phyloP scores from a whole-genome alignment of 2,329 filamentous ascomycete species.

The Alternaria sp. region DNA sequence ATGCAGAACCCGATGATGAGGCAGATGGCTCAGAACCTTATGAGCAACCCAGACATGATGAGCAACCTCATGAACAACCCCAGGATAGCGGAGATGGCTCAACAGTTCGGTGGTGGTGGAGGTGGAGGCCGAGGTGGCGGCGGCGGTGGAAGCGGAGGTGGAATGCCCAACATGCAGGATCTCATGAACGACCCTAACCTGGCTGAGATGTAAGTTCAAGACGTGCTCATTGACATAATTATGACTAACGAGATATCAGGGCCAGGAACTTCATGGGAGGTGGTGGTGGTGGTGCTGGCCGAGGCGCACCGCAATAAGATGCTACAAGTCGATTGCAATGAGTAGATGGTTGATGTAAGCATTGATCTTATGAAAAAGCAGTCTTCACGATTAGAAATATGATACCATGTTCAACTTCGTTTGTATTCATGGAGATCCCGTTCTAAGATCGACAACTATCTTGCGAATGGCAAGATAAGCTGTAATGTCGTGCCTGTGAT shows the following conservation, averaged over 20 bases:
- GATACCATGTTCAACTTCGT: conserved; percentile 33
- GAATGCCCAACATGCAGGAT: conserved; percentile 84
- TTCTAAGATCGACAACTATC: background rate
- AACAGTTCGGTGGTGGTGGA: conserved; percentile 64
- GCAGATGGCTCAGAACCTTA: conserved; percentile 94
- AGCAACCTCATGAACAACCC: conserved; percentile 94
- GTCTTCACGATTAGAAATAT: conserved; percentile 32
- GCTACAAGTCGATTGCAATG: conserved; percentile 16
- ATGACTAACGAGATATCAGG: conserved; percentile 48
- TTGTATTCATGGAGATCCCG: background rate
- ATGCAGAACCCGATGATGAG: conserved; percentile 92
- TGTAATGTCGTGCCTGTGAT: background rate
- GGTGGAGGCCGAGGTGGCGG: conserved; percentile 61
- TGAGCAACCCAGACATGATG: conserved; percentile 96
- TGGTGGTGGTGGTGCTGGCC: conserved; percentile 25
- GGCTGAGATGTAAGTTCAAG: conserved; percentile 81
- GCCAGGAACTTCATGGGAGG: conserved; percentile 70
- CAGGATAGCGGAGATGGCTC: conserved; percentile 83
- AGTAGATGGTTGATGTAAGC: background rate
- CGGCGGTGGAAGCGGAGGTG: conserved; percentile 71
- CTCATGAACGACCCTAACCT: conserved; percentile 94
- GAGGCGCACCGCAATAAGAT: conserved; percentile 22
- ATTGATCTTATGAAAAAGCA: background rate
- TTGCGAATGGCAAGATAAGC: background rate
- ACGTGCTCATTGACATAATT: background rate